phyloP scores from a whole-genome alignment of 352 stramenopile species.

The Pythium oligandrum region DNA sequence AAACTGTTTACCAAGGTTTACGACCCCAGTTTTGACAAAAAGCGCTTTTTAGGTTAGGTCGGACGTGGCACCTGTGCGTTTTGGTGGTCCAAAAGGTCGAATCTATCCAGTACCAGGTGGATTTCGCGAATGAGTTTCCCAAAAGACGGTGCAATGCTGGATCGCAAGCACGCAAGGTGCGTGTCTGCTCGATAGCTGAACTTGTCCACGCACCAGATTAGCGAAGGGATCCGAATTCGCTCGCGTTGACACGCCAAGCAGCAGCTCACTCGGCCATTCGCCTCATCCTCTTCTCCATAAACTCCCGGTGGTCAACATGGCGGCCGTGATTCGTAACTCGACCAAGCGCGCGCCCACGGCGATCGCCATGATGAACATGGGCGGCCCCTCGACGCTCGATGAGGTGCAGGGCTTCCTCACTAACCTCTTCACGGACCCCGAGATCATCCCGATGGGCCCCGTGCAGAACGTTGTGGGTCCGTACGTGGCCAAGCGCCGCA shows the following conservation, averaged over 20 bases:
- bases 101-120: too few species aligned
- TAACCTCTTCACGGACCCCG: constrained; percentile 98
- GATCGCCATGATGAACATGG: constrained; percentile 96
- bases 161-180: too few species aligned
- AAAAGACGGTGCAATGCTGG: too few species aligned
- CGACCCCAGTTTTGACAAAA: background rate
- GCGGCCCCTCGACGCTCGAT: constrained; percentile 90
- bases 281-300: background rate
- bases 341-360: constrained; percentile 45
- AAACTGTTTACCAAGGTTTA: too few species aligned
- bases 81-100: too few species aligned
- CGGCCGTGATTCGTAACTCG: constrained; percentile 24
- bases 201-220: too few species aligned
- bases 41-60: constrained; percentile 8
- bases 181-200: too few species aligned
- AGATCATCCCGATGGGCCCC: constrained; percentile 97
- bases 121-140: too few species aligned
- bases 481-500: constrained; percentile 79
- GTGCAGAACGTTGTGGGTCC: constrained; percentile 83
- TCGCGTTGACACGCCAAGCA: too few species aligned
- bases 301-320: constrained; percentile 7
- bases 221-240: too few species aligned
- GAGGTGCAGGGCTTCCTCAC: constrained; percentile 98
- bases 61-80: too few species aligned
- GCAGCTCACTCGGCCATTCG: background rate